Conservation (phyloP, 371 early-diverging fungal genomes). For the Cokeromyces recurvatus region DNA sequence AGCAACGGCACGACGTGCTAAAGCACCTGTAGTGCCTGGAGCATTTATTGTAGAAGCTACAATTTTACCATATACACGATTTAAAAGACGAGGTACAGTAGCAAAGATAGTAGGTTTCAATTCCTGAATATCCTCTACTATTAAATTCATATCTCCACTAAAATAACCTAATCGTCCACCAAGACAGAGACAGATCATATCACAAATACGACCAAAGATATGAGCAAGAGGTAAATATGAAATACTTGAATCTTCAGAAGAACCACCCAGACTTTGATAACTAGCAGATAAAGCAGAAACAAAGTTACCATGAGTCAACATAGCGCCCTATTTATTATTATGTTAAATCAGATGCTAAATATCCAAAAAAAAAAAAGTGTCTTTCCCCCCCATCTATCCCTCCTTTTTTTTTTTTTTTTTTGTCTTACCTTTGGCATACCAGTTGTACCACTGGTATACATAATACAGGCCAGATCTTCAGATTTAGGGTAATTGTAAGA, state of each 20-base stretch:
- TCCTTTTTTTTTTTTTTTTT: constrained; percentile 1
- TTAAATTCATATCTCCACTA: constrained; percentile 71
- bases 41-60: constrained; percentile 68
- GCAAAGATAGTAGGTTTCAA: constrained; percentile 82
- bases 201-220: constrained; percentile 77
- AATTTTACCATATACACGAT: constrained; percentile 85
- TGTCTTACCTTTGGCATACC: constrained; percentile 61
- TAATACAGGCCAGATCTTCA: constrained; percentile 81
- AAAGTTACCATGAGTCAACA: constrained; percentile 51
- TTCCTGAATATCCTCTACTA: constrained; percentile 82
- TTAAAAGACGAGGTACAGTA: constrained; percentile 90
- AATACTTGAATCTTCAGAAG: constrained; percentile 35
- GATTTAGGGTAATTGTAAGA: constrained; percentile 41
- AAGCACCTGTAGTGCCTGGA: constrained; percentile 52
- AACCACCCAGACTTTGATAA: constrained; percentile 18
- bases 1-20: constrained; percentile 57
- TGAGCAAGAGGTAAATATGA: constrained; percentile 92
- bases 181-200: constrained; percentile 10
- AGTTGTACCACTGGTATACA: constrained; percentile 93
- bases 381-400: too few species aligned
- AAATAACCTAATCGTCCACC: constrained; percentile 80
- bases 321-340: constrained; percentile 35
- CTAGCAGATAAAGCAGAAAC: constrained; percentile 31
- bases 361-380: too few species aligned
- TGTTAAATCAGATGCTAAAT: neutral